phyloP scores from a whole-genome alignment of 345 rosid species.

The Gossypium turneri region DNA sequence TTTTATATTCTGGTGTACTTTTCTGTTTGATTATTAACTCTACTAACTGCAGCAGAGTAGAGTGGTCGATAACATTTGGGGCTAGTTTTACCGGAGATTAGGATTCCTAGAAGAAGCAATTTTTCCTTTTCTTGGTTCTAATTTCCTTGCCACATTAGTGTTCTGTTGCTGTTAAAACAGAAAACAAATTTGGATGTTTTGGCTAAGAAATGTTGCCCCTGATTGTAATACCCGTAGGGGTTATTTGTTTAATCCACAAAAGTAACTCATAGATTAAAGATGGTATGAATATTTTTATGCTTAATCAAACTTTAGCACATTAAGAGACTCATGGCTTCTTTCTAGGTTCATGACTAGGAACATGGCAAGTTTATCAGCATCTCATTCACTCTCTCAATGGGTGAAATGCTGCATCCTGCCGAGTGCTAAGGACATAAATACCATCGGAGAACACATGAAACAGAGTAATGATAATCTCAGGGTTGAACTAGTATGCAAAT shows the following conservation, averaged over 20 bases:
- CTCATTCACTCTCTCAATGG: too few relatives aligned
- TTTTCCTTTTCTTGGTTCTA: not conserved
- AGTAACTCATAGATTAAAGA: not conserved
- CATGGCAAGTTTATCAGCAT: too few relatives aligned
- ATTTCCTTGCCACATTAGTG: not conserved
- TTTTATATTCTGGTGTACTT: too few relatives aligned
- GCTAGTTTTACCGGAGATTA: not conserved
- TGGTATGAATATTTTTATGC: not conserved
- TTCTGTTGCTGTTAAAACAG: not conserved
- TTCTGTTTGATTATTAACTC: too few relatives aligned
- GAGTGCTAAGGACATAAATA: too few relatives aligned
- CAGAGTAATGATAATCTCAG: too few relatives aligned
- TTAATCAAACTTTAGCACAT: too few relatives aligned
- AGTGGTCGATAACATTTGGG: not conserved
- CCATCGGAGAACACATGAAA: too few relatives aligned
- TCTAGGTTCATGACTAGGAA: too few relatives aligned
- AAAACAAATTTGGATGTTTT: not conserved
- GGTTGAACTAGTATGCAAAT: too few relatives aligned
- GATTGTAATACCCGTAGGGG: not conserved
- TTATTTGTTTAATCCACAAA: not conserved
- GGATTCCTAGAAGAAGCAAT: not conserved
- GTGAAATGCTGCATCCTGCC: too few relatives aligned
- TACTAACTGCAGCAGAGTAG: not conserved
- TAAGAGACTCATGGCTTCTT: too few relatives aligned
- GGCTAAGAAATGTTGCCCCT: not conserved